Conservation (phyloP, 768 basidiomycete genomes). For the Lactarius trivialis region DNA sequence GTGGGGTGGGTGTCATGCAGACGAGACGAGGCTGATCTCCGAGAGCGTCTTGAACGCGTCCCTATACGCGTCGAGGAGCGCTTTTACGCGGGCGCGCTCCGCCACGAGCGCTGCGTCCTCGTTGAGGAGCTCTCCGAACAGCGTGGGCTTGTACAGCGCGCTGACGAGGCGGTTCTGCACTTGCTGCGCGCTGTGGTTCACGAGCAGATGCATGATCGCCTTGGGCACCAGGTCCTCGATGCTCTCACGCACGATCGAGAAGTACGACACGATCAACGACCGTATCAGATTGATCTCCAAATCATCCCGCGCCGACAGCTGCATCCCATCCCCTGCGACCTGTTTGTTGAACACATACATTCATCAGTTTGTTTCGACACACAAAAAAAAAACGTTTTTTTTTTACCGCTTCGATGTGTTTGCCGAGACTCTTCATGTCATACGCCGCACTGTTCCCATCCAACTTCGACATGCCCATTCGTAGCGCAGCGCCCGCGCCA, state of each 20-base stretch:
- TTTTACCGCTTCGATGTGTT: slow-evolving; percentile 98
- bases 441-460: slow-evolving; percentile 82
- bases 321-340: slow-evolving; percentile 49
- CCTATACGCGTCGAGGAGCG: slow-evolving; percentile 91
- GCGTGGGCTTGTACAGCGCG: slow-evolving; percentile 86
- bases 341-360: slow-evolving; percentile 18
- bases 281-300: slow-evolving; percentile 96
- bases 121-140: slow-evolving; percentile 85
- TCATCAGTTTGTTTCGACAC: too few species aligned
- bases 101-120: slow-evolving; percentile 95
- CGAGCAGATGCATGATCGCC: slow-evolving; percentile 96
- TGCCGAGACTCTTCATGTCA: slow-evolving; percentile 98
- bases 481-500: slow-evolving; percentile 47
- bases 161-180: slow-evolving; percentile 97
- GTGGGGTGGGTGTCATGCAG: slow-evolving; percentile 31
- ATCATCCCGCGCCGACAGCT: slow-evolving; percentile 79
- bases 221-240: slow-evolving; percentile 97
- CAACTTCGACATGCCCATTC: slow-evolving; percentile 56
- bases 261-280: slow-evolving; percentile 92
- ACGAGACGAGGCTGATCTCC: slow-evolving; percentile 66
- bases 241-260: slow-evolving; percentile 90
- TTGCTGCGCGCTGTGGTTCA: slow-evolving; percentile 93
- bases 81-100: slow-evolving; percentile 90
- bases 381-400: slow-evolving; percentile 35
- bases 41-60: slow-evolving; percentile 85